Evolutionary conservation across 306 rosid genomes (phyloP).

Genomic region (Quercus variabilis): DNA sequence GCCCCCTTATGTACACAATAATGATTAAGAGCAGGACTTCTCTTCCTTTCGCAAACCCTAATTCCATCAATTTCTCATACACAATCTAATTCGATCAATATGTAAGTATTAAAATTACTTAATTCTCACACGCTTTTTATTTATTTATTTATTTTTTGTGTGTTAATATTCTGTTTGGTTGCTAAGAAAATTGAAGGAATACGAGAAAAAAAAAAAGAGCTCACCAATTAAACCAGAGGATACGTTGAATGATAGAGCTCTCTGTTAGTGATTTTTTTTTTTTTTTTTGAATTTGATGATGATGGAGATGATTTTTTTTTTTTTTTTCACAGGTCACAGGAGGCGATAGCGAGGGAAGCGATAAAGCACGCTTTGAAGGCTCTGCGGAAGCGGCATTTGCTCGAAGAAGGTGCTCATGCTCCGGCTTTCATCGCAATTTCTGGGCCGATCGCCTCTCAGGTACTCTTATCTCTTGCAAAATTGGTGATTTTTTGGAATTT

Average conservation of each 20-base stretch:
- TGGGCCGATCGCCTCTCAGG: slow-evolving; percentile 69
- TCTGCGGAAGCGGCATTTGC: slow-evolving; percentile 78
- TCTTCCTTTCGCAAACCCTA: slow-evolving; percentile 14
- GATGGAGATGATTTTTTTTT: slow-evolving; percentile 4
- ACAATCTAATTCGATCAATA: slow-evolving; percentile 10
- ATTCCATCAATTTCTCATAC: neutral
- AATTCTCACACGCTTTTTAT: neutral
- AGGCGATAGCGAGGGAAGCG: slow-evolving; percentile 57
- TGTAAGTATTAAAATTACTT: slow-evolving; percentile 12
- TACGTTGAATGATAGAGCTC: neutral
- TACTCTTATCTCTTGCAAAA: slow-evolving; percentile 1
- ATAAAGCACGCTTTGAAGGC: slow-evolving; percentile 80
- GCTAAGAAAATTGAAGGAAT: neutral
- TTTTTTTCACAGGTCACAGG: slow-evolving; percentile 44
- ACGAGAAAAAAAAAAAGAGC: neutral
- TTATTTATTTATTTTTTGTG: neutral
- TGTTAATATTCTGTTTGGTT: neutral
- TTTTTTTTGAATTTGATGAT: neutral
- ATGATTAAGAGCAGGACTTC: neutral
- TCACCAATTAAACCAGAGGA: neutral
- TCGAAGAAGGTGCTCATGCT: slow-evolving; percentile 96
- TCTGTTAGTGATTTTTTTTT: neutral
- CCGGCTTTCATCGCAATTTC: slow-evolving; percentile 78
- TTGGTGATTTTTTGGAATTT: slow-evolving; percentile 4
- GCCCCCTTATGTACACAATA: no score